phyloP scores from a whole-genome alignment of 164 flowering plant genomes.

The Dillenia turbinata region DNA sequence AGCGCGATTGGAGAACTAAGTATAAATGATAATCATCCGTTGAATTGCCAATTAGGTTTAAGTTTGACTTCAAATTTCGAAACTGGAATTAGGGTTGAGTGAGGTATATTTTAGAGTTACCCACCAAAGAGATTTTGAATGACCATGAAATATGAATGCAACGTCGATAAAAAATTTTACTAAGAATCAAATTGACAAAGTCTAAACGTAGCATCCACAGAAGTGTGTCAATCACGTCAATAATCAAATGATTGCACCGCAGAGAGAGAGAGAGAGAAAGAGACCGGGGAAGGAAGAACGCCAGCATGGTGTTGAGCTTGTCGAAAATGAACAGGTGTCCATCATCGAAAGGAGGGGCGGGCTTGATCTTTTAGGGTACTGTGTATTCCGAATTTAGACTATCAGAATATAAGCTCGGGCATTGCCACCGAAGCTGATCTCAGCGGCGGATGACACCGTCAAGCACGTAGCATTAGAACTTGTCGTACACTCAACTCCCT shows the following conservation, averaged over 20 bases:
- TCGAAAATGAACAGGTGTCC: constrained; percentile 29
- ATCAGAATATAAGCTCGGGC: too few species aligned
- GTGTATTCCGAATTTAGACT: too few species aligned
- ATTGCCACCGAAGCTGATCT: too few species aligned
- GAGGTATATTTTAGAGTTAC: too few species aligned
- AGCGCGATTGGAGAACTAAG: not conserved
- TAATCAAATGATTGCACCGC: not conserved
- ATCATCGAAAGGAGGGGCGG: constrained; percentile 6
- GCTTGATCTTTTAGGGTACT: too few species aligned
- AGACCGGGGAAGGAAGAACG: constrained; percentile 23
- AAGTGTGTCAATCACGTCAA: not conserved
- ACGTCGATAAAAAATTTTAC: not conserved
- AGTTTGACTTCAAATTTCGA: too few species aligned
- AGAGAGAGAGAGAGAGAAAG: not conserved
- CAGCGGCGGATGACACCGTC: too few species aligned
- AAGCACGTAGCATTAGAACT: too few species aligned
- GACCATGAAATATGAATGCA: too few species aligned
- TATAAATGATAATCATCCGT: not conserved
- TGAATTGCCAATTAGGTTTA: not conserved
- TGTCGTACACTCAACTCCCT: too few species aligned
- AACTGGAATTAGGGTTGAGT: too few species aligned
- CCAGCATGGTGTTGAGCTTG: constrained; percentile 8
- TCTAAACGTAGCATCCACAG: not conserved
- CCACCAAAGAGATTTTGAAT: too few species aligned
- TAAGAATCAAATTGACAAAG: not conserved